A percentile compares a stretch with the other conserved stretches of the same genome.
These are phyloP conservation scores for Arthrinium phaeospermum DNA, from an alignment of 2,329 filamentous ascomycete species.

Conservation along the genomic window DNA sequence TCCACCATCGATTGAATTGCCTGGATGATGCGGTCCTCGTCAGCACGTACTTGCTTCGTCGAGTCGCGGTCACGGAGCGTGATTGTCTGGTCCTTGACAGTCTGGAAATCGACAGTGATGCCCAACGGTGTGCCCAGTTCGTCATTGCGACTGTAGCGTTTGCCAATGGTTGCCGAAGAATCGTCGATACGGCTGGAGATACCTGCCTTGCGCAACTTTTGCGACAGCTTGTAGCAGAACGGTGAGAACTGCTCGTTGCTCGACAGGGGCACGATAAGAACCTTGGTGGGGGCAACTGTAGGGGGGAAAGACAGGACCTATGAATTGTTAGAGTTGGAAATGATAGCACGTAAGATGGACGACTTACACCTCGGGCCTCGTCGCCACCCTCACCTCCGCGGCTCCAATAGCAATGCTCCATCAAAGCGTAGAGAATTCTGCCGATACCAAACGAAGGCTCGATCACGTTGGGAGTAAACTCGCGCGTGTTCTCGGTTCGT, in stretches of 20 bases:
- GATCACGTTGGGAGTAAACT: slow-evolving; percentile 95
- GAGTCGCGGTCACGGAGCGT: slow-evolving; percentile 91
- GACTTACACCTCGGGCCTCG: slow-evolving; percentile 83
- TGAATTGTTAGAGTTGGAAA: background rate
- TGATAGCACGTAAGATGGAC: slow-evolving; percentile 3
- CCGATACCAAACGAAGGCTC: slow-evolving; percentile 98
- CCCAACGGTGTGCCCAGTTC: slow-evolving; percentile 94
- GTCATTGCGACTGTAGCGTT: slow-evolving; percentile 93
- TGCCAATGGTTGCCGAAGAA: slow-evolving; percentile 90
- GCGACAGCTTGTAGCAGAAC: slow-evolving; percentile 73
- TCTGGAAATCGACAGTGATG: slow-evolving; percentile 96
- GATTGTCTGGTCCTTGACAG: slow-evolving; percentile 82
- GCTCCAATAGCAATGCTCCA: slow-evolving; percentile 96
- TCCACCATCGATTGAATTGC: slow-evolving; percentile 63
- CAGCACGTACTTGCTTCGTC: slow-evolving; percentile 87
- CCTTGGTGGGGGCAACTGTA: slow-evolving; percentile 89
- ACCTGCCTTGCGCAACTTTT: slow-evolving; percentile 75
- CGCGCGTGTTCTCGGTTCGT: slow-evolving; percentile 80
- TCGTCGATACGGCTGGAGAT: slow-evolving; percentile 89
- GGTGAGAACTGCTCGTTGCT: slow-evolving; percentile 81
- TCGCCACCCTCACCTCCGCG: slow-evolving; percentile 73
- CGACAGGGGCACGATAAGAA: slow-evolving; percentile 88
- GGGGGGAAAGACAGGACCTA: slow-evolving; percentile 75
- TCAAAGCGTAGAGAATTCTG: slow-evolving; percentile 87
- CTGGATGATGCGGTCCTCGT: slow-evolving; percentile 77